These are phyloP conservation scores for Candida sithepensis DNA, from an alignment of 805 yeast genomes.

Conservation along the genomic window DNA sequence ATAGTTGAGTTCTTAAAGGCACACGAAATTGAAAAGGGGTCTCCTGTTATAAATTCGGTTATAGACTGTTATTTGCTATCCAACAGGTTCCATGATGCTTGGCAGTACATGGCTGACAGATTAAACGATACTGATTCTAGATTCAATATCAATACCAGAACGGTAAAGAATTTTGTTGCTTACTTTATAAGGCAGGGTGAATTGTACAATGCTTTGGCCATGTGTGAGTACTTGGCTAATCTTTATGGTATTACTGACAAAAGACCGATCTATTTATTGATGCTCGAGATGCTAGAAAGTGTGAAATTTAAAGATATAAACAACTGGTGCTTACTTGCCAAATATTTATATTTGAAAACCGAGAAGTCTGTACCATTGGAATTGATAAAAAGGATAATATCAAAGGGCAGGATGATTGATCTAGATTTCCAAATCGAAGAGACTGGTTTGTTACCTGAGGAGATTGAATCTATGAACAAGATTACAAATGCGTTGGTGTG, in stretches of 20 bases:
- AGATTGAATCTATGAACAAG: conserved; percentile 1
- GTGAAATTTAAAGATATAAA: not conserved
- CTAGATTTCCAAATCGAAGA: conserved; percentile 4
- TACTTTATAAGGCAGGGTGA: conserved; percentile 3
- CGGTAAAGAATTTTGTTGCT: conserved; percentile 7
- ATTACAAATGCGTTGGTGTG: conserved; percentile 6
- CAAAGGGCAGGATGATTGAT: conserved; percentile 2
- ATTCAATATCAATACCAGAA: conserved; percentile 6
- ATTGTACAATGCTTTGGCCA: conserved; percentile 9
- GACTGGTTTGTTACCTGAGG: not conserved
- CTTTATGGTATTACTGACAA: conserved; percentile 2
- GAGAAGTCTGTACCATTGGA: not conserved
- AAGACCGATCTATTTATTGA: conserved; percentile 1
- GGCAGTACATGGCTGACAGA: conserved; percentile 5
- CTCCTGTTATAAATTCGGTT: conserved; percentile 5
- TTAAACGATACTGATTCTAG: not conserved
- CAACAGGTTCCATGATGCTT: conserved; percentile 3
- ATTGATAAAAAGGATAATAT: not conserved
- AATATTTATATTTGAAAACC: conserved; percentile 5
- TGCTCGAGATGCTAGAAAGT: conserved; percentile 3
- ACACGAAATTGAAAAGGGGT: conserved; percentile 5
- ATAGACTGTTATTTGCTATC: conserved; percentile 5
- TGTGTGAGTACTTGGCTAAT: conserved; percentile 4
- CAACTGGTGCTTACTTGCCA: conserved; percentile 11
- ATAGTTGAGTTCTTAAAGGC: conserved; percentile 7